Base-by-base conservation (phyloP, 768 basidiomycete species). In the Amanita pseudoporphyria region DNA sequence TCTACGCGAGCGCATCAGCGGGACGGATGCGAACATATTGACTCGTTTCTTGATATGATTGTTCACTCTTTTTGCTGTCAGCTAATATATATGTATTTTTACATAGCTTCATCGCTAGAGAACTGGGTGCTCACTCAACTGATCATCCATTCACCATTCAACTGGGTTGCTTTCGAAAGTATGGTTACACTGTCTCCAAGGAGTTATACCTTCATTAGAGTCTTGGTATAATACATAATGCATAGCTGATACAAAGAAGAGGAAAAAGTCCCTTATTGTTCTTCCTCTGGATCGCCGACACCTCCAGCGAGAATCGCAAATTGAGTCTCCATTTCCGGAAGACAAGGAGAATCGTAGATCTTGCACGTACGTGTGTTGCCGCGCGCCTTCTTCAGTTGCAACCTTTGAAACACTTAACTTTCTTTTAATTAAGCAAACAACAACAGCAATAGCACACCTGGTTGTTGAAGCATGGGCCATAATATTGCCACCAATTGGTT, bases 391-490 rank as follows among this genome's bases (percentile, higher is more conserved):
- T 87, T 87, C 42, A 98, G 76, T 63, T 95, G 90, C 40, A 99
- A 65, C 31, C 90, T 92, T 56, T 31, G 24, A 43, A 53, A 38
- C 62, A 32, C 51, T 31, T 26, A 43, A 44, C 26, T 36, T 26
- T 35, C 51, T 45, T 44, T 40, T 26, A 53, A 45, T 35, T 44
- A 32, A 21, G 18, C 5, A 33, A 31, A 32, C 12, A 9, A 6
- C 21, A 6, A 10, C 32, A 31, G 12, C 13, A 16, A 47, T 30
- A 16, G 55, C 73, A 42, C 55, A 89, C 91, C 95, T 81, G 40
- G 95, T 98, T 14, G 96, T 98, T 1, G 93, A 94, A 6, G 96
- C 96, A 69, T 99, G 96, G 1, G 96, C 96, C 79, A 99, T 86
- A 60, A 99, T 99, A 65, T 99, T 99, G 19, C 95, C 95, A 40